A percentile compares a stretch with the other conserved stretches of the same genome.
Conservation (phyloP, 176 grass and related monocot genomes). For the Raddia distichophylla region DNA sequence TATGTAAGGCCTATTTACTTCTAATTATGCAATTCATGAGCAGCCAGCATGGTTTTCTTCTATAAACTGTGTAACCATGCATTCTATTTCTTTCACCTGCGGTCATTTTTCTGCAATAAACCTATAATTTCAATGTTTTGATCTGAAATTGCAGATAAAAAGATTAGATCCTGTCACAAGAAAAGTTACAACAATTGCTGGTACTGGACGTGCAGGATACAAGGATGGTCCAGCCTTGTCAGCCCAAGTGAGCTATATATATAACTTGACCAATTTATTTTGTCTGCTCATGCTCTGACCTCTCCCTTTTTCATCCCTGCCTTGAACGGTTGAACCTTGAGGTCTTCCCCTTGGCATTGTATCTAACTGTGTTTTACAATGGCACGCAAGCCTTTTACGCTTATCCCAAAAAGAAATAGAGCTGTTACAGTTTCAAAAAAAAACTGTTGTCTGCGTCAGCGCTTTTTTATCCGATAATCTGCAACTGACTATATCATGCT, state of each 20-base stretch:
- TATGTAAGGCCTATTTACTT: constrained; percentile 10
- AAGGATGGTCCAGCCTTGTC: constrained; percentile 75
- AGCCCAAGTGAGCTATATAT: constrained; percentile 65
- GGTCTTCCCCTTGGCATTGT: too few species aligned
- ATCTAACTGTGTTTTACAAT: too few species aligned
- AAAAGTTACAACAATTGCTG: constrained; percentile 89
- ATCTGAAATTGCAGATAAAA: constrained; percentile 78
- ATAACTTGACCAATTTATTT: constrained; percentile 21
- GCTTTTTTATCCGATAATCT: constrained; percentile 5
- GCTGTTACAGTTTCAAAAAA: background rate
- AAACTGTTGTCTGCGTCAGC: background rate
- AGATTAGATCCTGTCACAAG: constrained; percentile 71
- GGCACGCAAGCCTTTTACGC: background rate
- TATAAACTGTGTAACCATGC: constrained; percentile 18
- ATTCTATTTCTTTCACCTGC: constrained; percentile 21
- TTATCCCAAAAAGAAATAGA: background rate
- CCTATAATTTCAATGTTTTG: constrained; percentile 31
- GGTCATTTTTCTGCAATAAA: background rate
- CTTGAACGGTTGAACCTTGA: background rate
- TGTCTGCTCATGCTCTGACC: background rate
- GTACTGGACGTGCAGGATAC: constrained; percentile 86
- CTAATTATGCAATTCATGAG: constrained; percentile 21
- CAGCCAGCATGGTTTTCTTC: background rate
- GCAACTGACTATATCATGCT: background rate
- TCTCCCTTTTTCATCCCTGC: background rate